A percentile compares a stretch with the other conserved stretches of the same genome.
phyloP scores from a whole-genome alignment of 1,284 basidiomycete genomes.

The Ceratobasidium sp. region DNA sequence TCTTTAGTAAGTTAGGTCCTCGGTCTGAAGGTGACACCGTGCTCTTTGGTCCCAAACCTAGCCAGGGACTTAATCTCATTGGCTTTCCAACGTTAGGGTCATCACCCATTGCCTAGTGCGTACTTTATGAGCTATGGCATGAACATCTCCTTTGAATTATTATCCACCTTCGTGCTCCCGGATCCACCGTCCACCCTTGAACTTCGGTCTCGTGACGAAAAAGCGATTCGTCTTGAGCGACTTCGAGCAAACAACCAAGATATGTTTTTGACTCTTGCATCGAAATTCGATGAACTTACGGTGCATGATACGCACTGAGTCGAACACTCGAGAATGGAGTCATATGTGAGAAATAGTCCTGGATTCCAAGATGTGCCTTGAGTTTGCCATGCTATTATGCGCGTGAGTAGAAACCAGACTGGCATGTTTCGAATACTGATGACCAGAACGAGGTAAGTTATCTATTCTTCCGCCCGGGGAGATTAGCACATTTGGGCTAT shows the following conservation, averaged over 20 bases:
- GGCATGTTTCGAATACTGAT: no score
- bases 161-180: slow-evolving; percentile 19
- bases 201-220: slow-evolving; percentile 53
- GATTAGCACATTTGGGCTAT: slow-evolving; percentile 54
- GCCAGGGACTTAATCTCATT: slow-evolving; percentile 61
- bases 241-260: slow-evolving; percentile 56
- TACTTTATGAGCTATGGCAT: slow-evolving; percentile 43
- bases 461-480: slow-evolving; percentile 52
- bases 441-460: slow-evolving; percentile 47
- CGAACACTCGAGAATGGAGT: slow-evolving; percentile 54
- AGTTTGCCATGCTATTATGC: slow-evolving; percentile 45
- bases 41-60: background rate
- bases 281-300: background rate
- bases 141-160: background rate
- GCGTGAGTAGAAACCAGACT: slow-evolving; percentile 32
- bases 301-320: slow-evolving; percentile 47
- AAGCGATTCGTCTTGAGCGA: slow-evolving; percentile 54
- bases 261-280: background rate
- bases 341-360: slow-evolving; percentile 54
- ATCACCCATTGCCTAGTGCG: slow-evolving; percentile 60
- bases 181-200: slow-evolving; percentile 48
- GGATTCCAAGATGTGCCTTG: slow-evolving; percentile 54
- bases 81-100: slow-evolving; percentile 59
- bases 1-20: slow-evolving; percentile 55
- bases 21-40: no score